Conservation (phyloP, 2,329 filamentous ascomycete species). For the Knoxdaviesia proteae region DNA sequence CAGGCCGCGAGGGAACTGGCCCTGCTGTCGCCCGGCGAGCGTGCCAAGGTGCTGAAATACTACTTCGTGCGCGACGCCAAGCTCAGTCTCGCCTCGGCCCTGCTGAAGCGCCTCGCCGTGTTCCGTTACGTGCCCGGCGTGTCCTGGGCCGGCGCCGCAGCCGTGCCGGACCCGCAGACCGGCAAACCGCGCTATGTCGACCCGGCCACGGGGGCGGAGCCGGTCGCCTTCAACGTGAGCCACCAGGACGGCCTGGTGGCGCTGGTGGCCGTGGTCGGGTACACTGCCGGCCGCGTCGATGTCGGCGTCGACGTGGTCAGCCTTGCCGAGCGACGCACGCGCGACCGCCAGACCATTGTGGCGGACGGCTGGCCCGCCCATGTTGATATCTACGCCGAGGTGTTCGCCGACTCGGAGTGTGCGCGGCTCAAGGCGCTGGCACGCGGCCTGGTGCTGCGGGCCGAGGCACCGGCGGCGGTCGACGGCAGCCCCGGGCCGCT, state of each 20-base stretch:
- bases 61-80: conserved; percentile 52
- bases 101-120: conserved; percentile 54
- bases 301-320: conserved; percentile 63
- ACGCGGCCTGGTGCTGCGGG: not conserved
- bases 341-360: conserved; percentile 34
- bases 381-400: conserved; percentile 51
- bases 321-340: conserved; percentile 44
- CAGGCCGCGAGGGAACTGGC: conserved; percentile 33
- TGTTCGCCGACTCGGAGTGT: conserved; percentile 43
- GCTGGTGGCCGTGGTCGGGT: conserved; percentile 31
- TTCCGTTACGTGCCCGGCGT: conserved; percentile 29
- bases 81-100: conserved; percentile 49
- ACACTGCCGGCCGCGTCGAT: conserved; percentile 16
- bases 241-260: conserved; percentile 61
- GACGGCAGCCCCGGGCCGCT: too few relatives aligned
- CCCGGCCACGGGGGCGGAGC: conserved; percentile 22
- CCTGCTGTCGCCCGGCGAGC: conserved; percentile 33
- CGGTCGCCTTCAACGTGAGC: conserved; percentile 51
- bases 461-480: not conserved
- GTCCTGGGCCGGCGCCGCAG: conserved; percentile 36
- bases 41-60: conserved; percentile 34
- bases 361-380: conserved; percentile 42
- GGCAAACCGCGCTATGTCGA: conserved; percentile 29
- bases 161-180: conserved; percentile 32
- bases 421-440: conserved; percentile 32